Percentiles rank a stretch among this genome's conserved stretches.
These are phyloP conservation scores for Pseudogymnoascus sp. DNA, from an alignment of 2,329 filamentous ascomycete species.

Conservation along the genomic window DNA sequence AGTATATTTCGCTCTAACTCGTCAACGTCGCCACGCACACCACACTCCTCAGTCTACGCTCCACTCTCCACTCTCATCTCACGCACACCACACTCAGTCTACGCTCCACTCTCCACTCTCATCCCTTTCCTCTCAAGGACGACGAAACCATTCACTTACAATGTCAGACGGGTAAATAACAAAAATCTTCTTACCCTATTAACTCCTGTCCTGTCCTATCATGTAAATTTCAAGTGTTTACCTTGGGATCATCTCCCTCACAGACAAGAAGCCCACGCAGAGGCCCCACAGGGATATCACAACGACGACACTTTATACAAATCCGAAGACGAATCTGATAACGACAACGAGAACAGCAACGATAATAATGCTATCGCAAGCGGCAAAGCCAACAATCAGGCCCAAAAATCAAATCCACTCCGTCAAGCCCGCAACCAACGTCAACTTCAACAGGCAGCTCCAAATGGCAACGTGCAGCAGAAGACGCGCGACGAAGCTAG, in stretches of 20 bases:
- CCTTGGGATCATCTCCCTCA: background rate
- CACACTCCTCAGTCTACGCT: background rate
- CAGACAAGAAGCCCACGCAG: background rate
- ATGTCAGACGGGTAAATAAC: background rate
- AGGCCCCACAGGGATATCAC: background rate
- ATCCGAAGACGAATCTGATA: background rate
- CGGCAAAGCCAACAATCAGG: background rate
- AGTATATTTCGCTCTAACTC: background rate
- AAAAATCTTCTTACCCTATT: background rate
- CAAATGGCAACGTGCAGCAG: background rate
- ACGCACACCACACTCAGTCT: background rate
- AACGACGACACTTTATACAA: background rate
- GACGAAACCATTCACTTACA: background rate
- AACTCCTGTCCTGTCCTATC: background rate
- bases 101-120: background rate
- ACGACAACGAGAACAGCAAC: background rate
- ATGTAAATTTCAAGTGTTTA: background rate
- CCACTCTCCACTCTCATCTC: background rate
- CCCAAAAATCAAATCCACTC: background rate
- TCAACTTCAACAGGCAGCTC: background rate
- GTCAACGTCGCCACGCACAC: background rate
- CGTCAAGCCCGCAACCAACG: background rate
- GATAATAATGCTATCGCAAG: background rate
- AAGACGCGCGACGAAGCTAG: background rate
- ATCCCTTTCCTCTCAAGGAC: background rate